Conservation (phyloP, 805 yeast species). For the Teunomyces barrocoloradensis region DNA sequence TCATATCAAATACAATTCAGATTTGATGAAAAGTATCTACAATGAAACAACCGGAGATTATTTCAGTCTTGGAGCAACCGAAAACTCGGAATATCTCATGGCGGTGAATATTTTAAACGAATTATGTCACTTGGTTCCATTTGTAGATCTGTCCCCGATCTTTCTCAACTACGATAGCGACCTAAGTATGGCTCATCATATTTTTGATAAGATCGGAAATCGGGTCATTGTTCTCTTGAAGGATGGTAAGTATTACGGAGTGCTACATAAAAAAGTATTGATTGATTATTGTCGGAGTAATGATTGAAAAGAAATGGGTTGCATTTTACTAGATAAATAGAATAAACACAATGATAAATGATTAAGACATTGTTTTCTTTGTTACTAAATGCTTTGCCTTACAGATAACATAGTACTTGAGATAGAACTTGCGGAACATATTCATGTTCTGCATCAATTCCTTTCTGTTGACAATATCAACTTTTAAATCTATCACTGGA, state of each 20-base stretch:
- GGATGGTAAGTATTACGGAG: constrained; percentile 48
- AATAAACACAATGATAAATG: neutral
- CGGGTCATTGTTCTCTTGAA: constrained; percentile 45
- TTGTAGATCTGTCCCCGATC: constrained; percentile 47
- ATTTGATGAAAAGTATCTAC: neutral
- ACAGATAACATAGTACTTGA: neutral
- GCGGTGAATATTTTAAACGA: constrained; percentile 18
- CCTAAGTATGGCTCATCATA: constrained; percentile 47
- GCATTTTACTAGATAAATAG: neutral
- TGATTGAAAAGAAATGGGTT: neutral
- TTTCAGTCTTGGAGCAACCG: constrained; percentile 21
- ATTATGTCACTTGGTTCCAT: constrained; percentile 39
- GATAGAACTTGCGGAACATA: neutral
- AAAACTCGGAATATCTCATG: constrained; percentile 5
- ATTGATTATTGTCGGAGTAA: constrained; percentile 40
- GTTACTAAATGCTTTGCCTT: neutral
- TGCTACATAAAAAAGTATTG: constrained; percentile 52
- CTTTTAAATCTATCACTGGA: neutral
- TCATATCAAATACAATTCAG: constrained; percentile 1
- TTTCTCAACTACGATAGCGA: constrained; percentile 48
- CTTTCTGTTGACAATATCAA: neutral
- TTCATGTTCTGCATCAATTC: neutral
- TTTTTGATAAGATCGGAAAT: constrained; percentile 52
- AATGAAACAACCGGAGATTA: constrained; percentile 16
- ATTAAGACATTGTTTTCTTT: neutral